phyloP scores from a whole-genome alignment of 176 grass and related monocot genomes.

The Rhynchospora pubera region DNA sequence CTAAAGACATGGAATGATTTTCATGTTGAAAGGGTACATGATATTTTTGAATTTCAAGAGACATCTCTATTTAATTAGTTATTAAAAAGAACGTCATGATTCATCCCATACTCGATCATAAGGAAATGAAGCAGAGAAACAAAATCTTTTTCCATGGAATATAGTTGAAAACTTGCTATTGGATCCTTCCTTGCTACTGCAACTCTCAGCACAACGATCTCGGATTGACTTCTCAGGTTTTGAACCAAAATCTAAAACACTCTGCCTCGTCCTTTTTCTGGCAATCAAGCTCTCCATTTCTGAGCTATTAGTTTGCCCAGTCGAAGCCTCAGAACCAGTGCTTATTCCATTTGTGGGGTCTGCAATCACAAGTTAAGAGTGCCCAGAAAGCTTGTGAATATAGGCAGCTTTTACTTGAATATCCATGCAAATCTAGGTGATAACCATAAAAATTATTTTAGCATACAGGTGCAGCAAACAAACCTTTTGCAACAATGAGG shows the following conservation, averaged over 20 bases:
- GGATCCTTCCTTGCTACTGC: slow-evolving; percentile 23
- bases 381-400: background rate
- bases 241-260: slow-evolving; percentile 27
- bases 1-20: background rate
- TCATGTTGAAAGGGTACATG: background rate
- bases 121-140: slow-evolving; percentile 84
- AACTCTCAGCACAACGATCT: slow-evolving; percentile 27
- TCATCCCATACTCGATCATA: slow-evolving; percentile 48
- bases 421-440: background rate
- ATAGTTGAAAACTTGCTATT: slow-evolving; percentile 46
- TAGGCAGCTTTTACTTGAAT: background rate
- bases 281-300: slow-evolving; percentile 18
- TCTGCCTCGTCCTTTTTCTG: slow-evolving; percentile 40
- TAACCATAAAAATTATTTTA: background rate
- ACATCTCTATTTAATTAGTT: background rate
- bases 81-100: background rate
- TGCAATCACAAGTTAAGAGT: background rate
- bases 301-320: slow-evolving; percentile 7
- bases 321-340: background rate
- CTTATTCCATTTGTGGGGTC: background rate
- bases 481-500: slow-evolving; percentile 63
- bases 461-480: background rate
- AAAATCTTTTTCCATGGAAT: slow-evolving; percentile 71
- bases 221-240: slow-evolving; percentile 42
- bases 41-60: background rate